Percentiles rank a stretch among this genome's conserved stretches.
Evolutionary conservation across 495 filamentous ascomycete species (phyloP).

Genomic region (Aspergillus saccharolyticus): DNA sequence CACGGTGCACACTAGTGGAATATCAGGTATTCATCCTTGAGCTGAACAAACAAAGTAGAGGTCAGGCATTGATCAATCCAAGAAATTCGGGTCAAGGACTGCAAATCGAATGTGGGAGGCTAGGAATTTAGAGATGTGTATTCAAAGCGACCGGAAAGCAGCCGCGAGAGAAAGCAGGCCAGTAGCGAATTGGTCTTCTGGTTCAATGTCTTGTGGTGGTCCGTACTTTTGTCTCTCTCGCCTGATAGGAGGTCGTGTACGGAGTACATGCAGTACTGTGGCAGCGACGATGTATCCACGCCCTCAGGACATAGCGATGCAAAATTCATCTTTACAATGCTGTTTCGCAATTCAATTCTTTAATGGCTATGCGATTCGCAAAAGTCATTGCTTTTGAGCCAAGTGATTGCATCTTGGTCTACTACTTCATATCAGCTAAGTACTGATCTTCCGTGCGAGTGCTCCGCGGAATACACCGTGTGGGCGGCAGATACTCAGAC

Average conservation of each 20-base stretch:
- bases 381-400: not conserved
- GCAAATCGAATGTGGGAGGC: not conserved
- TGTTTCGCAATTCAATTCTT: not conserved
- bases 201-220: not conserved
- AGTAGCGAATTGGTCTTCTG: not conserved
- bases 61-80: not conserved
- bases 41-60: not conserved
- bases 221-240: slow-evolving; percentile 1
- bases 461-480: not conserved
- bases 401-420: not conserved
- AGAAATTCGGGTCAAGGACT: not conserved
- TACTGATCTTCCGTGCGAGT: not conserved
- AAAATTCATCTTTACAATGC: not conserved
- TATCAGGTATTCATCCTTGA: not conserved
- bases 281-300: not conserved
- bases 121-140: not conserved
- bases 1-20: slow-evolving; percentile 6
- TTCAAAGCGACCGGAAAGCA: not conserved
- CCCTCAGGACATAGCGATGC: not conserved
- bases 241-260: not conserved
- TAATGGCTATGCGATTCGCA: not conserved
- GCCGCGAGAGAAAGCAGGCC: not conserved
- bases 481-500: not conserved
- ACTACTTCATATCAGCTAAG: not conserved
- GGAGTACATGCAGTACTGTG: no score